A percentile compares a stretch with the other conserved stretches of the same genome.
Conservation (phyloP, 2,329 filamentous ascomycete species). For the Fusarium torulosum region DNA sequence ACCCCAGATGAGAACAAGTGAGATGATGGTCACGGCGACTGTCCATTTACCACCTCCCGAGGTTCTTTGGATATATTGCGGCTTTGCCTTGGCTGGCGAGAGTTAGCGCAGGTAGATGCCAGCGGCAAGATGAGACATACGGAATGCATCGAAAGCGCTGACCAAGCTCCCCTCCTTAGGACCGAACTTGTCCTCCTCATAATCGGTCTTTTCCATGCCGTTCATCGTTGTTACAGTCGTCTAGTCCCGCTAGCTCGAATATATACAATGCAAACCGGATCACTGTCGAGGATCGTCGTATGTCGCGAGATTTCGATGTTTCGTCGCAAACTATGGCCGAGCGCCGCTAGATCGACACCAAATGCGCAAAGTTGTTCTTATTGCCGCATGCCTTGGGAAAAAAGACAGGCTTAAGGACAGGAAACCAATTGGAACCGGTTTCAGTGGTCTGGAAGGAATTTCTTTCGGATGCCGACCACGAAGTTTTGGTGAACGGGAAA, state of each 20-base stretch:
- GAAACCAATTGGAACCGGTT: conserved; percentile 31
- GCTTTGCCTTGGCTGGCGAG: conserved; percentile 89
- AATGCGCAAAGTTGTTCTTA: conserved; percentile 33
- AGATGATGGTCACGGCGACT: conserved; percentile 81
- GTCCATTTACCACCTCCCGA: conserved; percentile 95
- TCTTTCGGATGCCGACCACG: conserved; percentile 15
- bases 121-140: conserved; percentile 64
- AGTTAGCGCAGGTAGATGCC: conserved; percentile 28
- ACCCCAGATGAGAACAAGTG: conserved; percentile 78
- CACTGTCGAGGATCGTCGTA: conserved; percentile 8
- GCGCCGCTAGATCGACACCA: conserved; percentile 35
- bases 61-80: conserved; percentile 88
- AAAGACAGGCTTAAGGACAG: conserved; percentile 9
- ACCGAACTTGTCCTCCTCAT: conserved; percentile 85
- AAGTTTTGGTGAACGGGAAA: conserved; percentile 21
- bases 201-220: conserved; percentile 74
- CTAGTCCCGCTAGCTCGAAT: conserved; percentile 35
- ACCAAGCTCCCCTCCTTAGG: conserved; percentile 75
- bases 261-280: conserved; percentile 23
- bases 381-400: conserved; percentile 43
- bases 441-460: conserved; percentile 13
- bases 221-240: conserved; percentile 69
- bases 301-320: conserved; percentile 15
- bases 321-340: conserved; percentile 36
- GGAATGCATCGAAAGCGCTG: conserved; percentile 96